These are phyloP conservation scores for Sclerospora graminicola DNA, from an alignment of 352 stramenopile genomes.

Conservation along the genomic window DNA sequence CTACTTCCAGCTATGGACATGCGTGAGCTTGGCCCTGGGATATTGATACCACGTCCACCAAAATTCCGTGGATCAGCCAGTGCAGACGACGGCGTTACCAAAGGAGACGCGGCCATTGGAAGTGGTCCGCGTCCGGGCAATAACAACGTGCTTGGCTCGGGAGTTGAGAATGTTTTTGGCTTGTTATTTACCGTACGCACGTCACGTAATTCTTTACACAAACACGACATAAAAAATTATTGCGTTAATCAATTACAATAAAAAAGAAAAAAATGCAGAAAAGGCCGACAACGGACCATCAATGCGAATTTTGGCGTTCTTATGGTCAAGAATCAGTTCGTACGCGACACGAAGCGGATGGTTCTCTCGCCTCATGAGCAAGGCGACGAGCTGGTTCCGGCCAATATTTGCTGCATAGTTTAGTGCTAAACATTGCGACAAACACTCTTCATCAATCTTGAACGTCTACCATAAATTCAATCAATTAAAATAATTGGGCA, in stretches of 20 bases:
- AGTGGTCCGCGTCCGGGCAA: constrained; percentile 63
- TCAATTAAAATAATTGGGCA: neutral
- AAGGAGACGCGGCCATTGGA: constrained; percentile 68
- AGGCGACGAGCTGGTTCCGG: constrained; percentile 44
- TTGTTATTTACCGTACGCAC: constrained; percentile 58
- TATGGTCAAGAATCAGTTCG: constrained; percentile 96
- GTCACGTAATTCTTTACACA: constrained; percentile 49
- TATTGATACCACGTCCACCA: constrained; percentile 32
- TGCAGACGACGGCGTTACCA: constrained; percentile 48
- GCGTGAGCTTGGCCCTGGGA: constrained; percentile 17
- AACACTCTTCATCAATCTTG: constrained; percentile 72
- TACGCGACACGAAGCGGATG: constrained; percentile 90
- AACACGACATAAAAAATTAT: neutral
- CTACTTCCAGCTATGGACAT: constrained; percentile 16
- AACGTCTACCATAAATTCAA: constrained; percentile 33
- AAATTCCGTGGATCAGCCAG: constrained; percentile 49
- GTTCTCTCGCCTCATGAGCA: constrained; percentile 49
- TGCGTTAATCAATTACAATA: neutral
- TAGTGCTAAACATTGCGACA: constrained; percentile 45
- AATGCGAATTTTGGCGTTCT: constrained; percentile 92
- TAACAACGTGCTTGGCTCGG: constrained; percentile 54
- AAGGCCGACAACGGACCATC: constrained; percentile 33
- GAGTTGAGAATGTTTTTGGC: constrained; percentile 67
- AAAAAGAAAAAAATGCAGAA: too few species aligned
- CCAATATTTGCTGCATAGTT: constrained; percentile 37